A percentile compares a stretch with the other conserved stretches of the same genome.
Evolutionary conservation across 2,329 filamentous ascomycete genomes (phyloP).

Genomic region (Hypoxylon sp.): DNA sequence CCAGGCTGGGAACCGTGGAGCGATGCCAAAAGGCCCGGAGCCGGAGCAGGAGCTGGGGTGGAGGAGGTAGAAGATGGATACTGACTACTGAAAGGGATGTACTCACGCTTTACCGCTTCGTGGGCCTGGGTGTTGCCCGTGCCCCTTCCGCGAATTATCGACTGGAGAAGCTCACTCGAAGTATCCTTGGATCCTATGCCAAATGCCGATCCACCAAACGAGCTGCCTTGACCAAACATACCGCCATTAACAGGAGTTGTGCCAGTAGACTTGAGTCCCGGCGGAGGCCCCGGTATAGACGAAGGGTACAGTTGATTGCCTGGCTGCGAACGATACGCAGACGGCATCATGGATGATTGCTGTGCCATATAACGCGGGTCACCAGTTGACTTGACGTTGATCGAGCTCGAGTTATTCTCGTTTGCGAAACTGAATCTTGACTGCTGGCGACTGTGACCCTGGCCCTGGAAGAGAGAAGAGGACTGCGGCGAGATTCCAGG

Average conservation of each 20-base stretch:
- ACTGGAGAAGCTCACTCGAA: conserved; percentile 81
- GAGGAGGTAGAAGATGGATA: conserved; percentile 86
- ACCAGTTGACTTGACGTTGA: conserved; percentile 81
- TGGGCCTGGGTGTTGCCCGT: conserved; percentile 79
- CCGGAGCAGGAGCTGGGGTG: conserved; percentile 89
- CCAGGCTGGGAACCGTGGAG: conserved; percentile 90
- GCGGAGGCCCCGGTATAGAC: conserved; percentile 92
- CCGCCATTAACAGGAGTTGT: conserved; percentile 80
- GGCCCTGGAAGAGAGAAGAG: conserved; percentile 68
- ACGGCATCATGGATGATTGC: conserved; percentile 89
- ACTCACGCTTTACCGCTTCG: conserved; percentile 98
- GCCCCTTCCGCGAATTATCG: conserved; percentile 81
- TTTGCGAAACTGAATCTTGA: conserved; percentile 92
- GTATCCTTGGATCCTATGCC: conserved; percentile 78
- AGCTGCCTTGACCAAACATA: conserved; percentile 92
- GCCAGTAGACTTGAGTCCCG: conserved; percentile 93
- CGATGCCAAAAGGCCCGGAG: conserved; percentile 90
- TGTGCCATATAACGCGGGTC: conserved; percentile 87
- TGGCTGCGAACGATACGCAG: conserved; percentile 71
- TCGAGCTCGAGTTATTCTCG: conserved; percentile 74
- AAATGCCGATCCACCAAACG: conserved; percentile 82
- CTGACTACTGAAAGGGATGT: conserved; percentile 91
- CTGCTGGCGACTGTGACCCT: conserved; percentile 84
- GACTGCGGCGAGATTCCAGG: conserved; percentile 69
- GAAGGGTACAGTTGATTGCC: conserved; percentile 83